Base-by-base conservation (phyloP, 768 basidiomycete species). In the Daedaleopsis nitida region DNA sequence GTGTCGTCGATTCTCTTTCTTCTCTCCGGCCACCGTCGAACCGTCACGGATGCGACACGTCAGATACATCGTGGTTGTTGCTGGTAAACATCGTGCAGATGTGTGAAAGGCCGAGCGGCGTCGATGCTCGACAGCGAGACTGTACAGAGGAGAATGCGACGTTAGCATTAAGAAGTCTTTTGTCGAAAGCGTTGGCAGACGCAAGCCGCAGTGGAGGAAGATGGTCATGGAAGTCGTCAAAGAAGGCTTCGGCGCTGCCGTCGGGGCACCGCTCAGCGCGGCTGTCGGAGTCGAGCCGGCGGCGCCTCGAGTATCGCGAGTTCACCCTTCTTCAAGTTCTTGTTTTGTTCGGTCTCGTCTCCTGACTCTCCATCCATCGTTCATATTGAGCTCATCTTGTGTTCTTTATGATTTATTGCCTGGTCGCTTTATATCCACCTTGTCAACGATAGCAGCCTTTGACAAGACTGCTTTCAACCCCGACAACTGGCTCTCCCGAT, bases 401-500 rank as follows among this genome's bases (percentile, higher is more conserved):
- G 7, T 32, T 2, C 39, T 42, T 10, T 12, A 42, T 12, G 11
- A 5, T 42, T 2, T 42, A 13, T 11, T 42, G 5, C 11, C 39
- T 13, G 11, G 3, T 42, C 11, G 39, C 39, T 3, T 2, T 42
- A 12, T 42, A 32, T 32, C 27, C 7, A 3, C 39, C 3, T 42
- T 2, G 3, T 10, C 39, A 10, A 17, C 13, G 27, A 32, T n/a
- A 42, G 3, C 17, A 42, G 13, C 11, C 3, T 10, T 17, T 11
- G 13, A 12, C 5, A 68, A 79, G 77, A 59, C 72, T 12, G 45
- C 58, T 9, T 76, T 78, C 67, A 71, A 81, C 68, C 86, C 88
- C 58, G 88, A 87, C 77, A 86, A 84, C 77, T 97, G 96, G 89
- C 94, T 98, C 69, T 83, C 85, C 27, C n/a, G n/a, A n/a, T 92